Evolutionary conservation across 345 rosid species (phyloP).

Genomic region (Gossypium rotundifolium): DNA sequence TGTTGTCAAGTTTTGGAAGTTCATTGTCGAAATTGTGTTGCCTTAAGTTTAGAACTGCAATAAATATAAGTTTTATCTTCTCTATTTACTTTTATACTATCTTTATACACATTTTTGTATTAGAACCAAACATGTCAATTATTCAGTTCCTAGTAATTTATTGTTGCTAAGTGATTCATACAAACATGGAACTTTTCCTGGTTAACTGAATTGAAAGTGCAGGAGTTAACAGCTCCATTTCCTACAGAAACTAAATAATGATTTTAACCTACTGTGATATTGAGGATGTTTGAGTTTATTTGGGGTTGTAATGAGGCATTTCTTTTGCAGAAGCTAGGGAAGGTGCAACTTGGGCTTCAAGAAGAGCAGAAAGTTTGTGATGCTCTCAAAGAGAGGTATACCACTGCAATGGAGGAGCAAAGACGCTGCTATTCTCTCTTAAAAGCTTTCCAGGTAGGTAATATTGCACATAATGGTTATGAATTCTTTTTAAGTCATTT

Average conservation of each 20-base stretch:
- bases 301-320: conserved; percentile 4
- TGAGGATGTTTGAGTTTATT: conserved; percentile 5
- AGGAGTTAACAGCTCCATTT: background rate
- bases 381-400: conserved; percentile 47
- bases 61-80: background rate
- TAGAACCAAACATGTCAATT: background rate
- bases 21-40: background rate
- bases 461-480: background rate
- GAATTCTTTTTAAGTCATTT: background rate
- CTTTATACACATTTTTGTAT: background rate
- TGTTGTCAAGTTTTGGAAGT: background rate
- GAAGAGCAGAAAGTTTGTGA: conserved; percentile 60
- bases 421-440: conserved; percentile 45
- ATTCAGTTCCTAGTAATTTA: background rate
- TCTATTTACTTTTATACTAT: background rate
- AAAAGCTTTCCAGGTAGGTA: conserved; percentile 64
- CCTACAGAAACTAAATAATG: background rate
- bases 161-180: background rate
- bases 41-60: background rate
- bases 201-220: background rate
- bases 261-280: background rate
- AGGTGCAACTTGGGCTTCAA: conserved; percentile 46
- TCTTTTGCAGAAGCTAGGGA: conserved; percentile 64
- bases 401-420: conserved; percentile 58
- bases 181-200: background rate